Evolutionary conservation across 2,329 filamentous ascomycete species (phyloP).

Genomic region (Dactylonectria estremocensis): DNA sequence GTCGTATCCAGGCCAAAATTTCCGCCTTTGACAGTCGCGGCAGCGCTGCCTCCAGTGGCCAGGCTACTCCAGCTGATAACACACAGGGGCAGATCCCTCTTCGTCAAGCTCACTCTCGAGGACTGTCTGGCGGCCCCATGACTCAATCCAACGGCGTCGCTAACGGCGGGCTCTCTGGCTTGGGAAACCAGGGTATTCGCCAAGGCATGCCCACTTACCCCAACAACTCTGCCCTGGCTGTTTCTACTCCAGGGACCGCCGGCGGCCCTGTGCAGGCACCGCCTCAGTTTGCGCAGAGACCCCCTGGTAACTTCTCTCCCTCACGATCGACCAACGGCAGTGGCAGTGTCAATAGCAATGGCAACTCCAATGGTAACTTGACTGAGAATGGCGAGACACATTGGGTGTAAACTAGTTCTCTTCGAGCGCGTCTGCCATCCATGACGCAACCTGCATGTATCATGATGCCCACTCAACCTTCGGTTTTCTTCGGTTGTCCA

Average conservation of each 20-base stretch:
- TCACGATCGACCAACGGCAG: constrained; percentile 44
- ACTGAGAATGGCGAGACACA: constrained; percentile 53
- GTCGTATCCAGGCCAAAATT: constrained; percentile 93
- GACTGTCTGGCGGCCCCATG: constrained; percentile 58
- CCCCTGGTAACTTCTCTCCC: constrained; percentile 46
- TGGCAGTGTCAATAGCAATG: constrained; percentile 33
- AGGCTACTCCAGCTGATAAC: constrained; percentile 67
- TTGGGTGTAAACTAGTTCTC: constrained; percentile 56
- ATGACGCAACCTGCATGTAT: constrained; percentile 52
- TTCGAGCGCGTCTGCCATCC: constrained; percentile 42
- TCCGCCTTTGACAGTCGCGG: constrained; percentile 69
- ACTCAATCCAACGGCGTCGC: constrained; percentile 49
- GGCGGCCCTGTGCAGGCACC: constrained; percentile 49
- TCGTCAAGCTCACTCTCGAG: constrained; percentile 61
- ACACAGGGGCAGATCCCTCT: constrained; percentile 69
- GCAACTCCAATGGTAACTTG: constrained; percentile 32
- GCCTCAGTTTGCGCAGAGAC: constrained; percentile 49
- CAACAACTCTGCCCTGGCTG: constrained; percentile 50
- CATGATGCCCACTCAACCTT: constrained; percentile 47
- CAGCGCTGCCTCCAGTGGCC: constrained; percentile 61
- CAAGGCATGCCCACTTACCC: constrained; percentile 56
- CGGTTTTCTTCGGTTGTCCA: constrained; percentile 42
- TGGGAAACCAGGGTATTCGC: constrained; percentile 45
- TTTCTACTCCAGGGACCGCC: constrained; percentile 45
- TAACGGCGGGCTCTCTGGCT: constrained; percentile 43